Evolutionary conservation across 148 eudicot species (phyloP), one percentile per base, ranked within the genome.

Genomic region (Rhododendron kiyosumense): DNA sequence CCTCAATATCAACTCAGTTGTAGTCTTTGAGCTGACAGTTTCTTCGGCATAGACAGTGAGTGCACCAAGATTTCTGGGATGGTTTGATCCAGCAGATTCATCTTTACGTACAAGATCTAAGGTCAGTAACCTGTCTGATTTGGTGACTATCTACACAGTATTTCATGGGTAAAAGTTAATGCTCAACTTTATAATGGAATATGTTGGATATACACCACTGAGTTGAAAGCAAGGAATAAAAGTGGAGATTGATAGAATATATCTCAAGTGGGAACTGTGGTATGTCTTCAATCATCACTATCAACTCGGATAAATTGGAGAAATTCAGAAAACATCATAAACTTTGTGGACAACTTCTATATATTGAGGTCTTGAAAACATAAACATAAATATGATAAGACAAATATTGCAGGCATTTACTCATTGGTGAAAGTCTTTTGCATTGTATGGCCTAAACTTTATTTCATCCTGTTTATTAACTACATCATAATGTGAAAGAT

Each of bases 11-110:
- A 97, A 89, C 91, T 97, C 98, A 46, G 90, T 83, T 79, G 93
- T 85, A 79, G 93, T 94, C 92, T 94, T 97, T 59, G 99, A 97
- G 92, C 78, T 89, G 43, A 89, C 78, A 82, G 93, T 91, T 92
- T 97, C 98, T 90, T 95, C 99, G 82, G 96, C 98, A 88, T 90
- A 92, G 85, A 95, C 86, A 30, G 89, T 95, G 75, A 95, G 92
- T 91, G 94, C 89, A 43, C 99, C 98, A 82, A 38, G 82, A 84
- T 85, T 91, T 87, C 87, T 86, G 77, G 90, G 78, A 85, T 84
- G 91, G 79, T 85, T 85, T 85, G 93, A 73, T 81, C 81, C 90
- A 83, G 88, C 78, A 88, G 87, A 88, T 77, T 88, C 93, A 67
- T 90, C 94, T 87, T 86, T 86, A 80, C 84, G 87, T 82, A 81